Evolutionary conservation across 2,329 filamentous ascomycete species (phyloP), one percentile per base, ranked within the genome.

Genomic region (Beauveria asiatica): DNA sequence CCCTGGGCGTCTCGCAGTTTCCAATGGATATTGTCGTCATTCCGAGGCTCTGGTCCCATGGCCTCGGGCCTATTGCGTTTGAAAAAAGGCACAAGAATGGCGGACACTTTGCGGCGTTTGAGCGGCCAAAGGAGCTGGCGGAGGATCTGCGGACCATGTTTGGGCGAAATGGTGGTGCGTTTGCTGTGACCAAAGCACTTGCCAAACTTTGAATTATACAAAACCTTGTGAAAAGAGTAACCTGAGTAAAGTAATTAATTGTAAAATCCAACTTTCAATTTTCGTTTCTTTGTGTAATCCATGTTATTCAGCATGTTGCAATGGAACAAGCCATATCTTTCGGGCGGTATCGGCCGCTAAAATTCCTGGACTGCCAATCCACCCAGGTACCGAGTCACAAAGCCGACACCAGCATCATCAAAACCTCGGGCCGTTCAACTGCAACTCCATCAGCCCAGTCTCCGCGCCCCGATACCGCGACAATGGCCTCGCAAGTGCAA

Each of bases 61-160:
- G 82, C 0, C 68, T 86, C 16, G 84, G 82, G 13, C 72, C 78
- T 0, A 75, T 87, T 0, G 84, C 84, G 0, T 82, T 80, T 60
- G 78, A 83, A 64, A 75, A 72, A 23, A 65, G 70, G n/a, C 75
- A 80, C 58, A 72, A 76, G 11, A 74, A 73, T 23, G 80, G 80
- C 1, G 82, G 82, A 0, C 82, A 85, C 67, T 85, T 85, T 66
- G 81, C 80, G 6, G 80, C 83, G 2, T 79, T 75, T 67, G 82
- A 85, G 68, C 70, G 72, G 33, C 83, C 83, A 0, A 73, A 80
- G 44, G 70, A 75, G 17, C 71, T 85, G 44, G 77, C 74, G 0
- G 71, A 69, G 17, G 83, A 85, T 67, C 62, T 85, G 61, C 72
- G 73, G 63, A 74, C 74, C 11, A 84, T 85, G 81, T 84, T 84